These are phyloP conservation scores for Helichrysum umbraculigerum DNA, from an alignment of 129 eudicot species.

Conservation along the genomic window DNA sequence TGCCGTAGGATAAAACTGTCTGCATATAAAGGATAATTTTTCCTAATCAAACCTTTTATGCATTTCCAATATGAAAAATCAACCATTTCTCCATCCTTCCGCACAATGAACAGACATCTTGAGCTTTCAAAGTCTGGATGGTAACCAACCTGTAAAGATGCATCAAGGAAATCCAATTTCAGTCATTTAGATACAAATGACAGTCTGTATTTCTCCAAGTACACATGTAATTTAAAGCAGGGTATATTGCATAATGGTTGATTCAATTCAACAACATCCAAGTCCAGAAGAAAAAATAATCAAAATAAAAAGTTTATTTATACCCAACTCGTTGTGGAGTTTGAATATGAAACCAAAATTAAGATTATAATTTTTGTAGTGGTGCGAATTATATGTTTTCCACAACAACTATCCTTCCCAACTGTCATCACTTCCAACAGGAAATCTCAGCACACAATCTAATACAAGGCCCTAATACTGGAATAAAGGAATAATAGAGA, in stretches of 20 bases:
- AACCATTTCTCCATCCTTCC: conserved; percentile 71
- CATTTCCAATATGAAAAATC: conserved; percentile 99
- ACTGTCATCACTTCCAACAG: conserved; percentile 6
- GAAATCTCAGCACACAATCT: not conserved
- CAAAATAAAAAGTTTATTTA: not conserved
- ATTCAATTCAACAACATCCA: too few species aligned
- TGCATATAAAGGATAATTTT: conserved; percentile 91
- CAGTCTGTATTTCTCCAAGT: not conserved
- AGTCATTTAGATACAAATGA: not conserved
- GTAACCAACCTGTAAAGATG: conserved; percentile 67
- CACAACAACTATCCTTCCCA: not conserved
- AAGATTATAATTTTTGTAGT: not conserved
- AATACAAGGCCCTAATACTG: not conserved
- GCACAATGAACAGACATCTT: conserved; percentile 81
- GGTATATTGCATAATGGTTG: not conserved
- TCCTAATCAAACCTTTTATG: conserved; percentile 86
- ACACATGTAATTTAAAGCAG: not conserved
- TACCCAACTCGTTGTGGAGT: too few species aligned
- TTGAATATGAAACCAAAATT: too few species aligned
- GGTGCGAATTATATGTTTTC: not conserved
- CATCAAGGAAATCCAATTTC: not conserved
- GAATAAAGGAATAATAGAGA: not conserved
- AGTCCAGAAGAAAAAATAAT: not conserved
- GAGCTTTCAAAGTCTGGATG: conserved; percentile 90
- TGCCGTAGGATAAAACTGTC: conserved; percentile 88